Conservation (phyloP, 2,329 filamentous ascomycete species). For the Bipolaris zeicola region DNA sequence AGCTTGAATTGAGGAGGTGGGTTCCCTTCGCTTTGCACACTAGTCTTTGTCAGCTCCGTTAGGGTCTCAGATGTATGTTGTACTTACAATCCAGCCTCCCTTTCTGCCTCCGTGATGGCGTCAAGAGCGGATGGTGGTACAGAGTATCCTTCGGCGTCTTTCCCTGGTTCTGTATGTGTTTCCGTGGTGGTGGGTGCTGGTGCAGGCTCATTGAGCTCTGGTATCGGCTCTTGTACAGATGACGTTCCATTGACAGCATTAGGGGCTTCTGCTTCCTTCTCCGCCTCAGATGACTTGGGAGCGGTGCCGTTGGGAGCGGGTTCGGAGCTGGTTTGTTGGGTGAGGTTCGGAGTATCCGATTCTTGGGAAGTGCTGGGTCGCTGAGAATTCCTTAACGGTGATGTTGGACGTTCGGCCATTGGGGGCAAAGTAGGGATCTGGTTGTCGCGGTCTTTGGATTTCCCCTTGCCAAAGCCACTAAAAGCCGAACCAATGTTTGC, state of each 20-base stretch:
- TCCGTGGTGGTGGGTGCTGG: slow-evolving; percentile 34
- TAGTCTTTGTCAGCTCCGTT: slow-evolving; percentile 14
- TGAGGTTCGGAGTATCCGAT: slow-evolving; percentile 43
- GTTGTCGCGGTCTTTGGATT: slow-evolving; percentile 66
- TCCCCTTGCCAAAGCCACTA: slow-evolving; percentile 67
- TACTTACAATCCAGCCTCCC: slow-evolving; percentile 59
- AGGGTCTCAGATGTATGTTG: background rate
- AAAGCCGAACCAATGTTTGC: slow-evolving; percentile 63
- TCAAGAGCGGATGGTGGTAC: slow-evolving; percentile 68
- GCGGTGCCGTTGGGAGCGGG: slow-evolving; percentile 40
- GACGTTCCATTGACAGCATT: slow-evolving; percentile 39
- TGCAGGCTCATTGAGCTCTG: slow-evolving; percentile 46
- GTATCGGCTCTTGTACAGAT: slow-evolving; percentile 37
- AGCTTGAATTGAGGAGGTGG: slow-evolving; percentile 69
- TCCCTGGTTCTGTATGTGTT: slow-evolving; percentile 49
- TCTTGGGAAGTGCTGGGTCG: slow-evolving; percentile 39
- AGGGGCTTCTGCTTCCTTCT: slow-evolving; percentile 25
- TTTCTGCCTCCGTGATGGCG: slow-evolving; percentile 71
- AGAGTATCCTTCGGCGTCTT: slow-evolving; percentile 77
- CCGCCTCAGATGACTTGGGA: slow-evolving; percentile 29
- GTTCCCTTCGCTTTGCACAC: slow-evolving; percentile 33
- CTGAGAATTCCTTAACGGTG: slow-evolving; percentile 38
- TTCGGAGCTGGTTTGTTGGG: slow-evolving; percentile 33
- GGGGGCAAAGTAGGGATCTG: slow-evolving; percentile 45
- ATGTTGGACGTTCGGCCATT: slow-evolving; percentile 40